Evolutionary conservation across 2,329 filamentous ascomycete species (phyloP).

Genomic region (Stemphylium vesicarium): DNA sequence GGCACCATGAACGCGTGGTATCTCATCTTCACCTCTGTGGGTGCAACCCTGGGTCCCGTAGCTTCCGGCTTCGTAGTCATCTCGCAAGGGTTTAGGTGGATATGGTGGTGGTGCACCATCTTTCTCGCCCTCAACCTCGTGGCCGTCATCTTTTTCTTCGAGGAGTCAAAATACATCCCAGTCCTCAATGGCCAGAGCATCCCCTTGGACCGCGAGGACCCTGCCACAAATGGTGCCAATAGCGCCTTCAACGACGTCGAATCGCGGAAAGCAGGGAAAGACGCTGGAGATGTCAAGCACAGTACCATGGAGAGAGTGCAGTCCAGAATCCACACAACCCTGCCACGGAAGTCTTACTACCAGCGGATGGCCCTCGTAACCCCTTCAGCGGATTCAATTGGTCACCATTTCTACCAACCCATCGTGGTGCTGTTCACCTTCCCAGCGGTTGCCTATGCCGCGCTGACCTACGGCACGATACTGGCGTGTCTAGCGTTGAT

Average conservation of each 20-base stretch:
- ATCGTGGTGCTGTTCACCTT: conserved; percentile 47
- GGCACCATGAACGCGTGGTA: conserved; percentile 58
- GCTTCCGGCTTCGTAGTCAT: conserved; percentile 52
- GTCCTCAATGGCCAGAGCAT: conserved; percentile 14
- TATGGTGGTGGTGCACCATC: conserved; percentile 58
- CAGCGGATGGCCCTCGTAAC: conserved; percentile 51
- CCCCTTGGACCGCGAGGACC: background rate
- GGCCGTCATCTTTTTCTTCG: conserved; percentile 54
- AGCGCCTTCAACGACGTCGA: background rate
- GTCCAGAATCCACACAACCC: conserved; percentile 33
- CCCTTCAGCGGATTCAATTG: conserved; percentile 24
- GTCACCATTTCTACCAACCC: conserved; percentile 48
- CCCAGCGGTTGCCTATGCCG: conserved; percentile 49
- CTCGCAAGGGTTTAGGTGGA: conserved; percentile 58
- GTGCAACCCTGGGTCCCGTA: conserved; percentile 49
- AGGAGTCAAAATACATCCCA: conserved; percentile 40
- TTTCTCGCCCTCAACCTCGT: conserved; percentile 50
- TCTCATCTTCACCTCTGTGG: conserved; percentile 47
- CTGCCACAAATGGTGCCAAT: background rate
- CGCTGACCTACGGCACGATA: conserved; percentile 43
- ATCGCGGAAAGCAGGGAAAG: conserved; percentile 5
- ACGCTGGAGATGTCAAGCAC: conserved; percentile 5
- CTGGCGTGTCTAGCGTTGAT: conserved; percentile 50
- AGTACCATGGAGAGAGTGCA: conserved; percentile 10
- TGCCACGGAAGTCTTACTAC: conserved; percentile 53